These are phyloP conservation scores for Plasmodiophora brassicae DNA, from an alignment of 208 protist genomes.

Conservation along the genomic window DNA sequence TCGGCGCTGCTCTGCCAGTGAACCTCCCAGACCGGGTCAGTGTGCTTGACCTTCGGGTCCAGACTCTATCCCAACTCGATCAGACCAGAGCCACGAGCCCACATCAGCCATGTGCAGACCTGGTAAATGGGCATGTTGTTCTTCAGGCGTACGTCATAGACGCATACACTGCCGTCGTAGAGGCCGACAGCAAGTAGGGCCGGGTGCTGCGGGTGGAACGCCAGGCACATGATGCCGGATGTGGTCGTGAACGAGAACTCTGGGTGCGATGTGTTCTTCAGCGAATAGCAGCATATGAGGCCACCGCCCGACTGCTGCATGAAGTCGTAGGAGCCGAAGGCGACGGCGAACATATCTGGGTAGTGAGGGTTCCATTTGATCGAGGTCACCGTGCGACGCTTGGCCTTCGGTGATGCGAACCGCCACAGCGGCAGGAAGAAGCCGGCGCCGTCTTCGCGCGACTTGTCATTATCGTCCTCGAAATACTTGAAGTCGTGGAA, in stretches of 20 bases:
- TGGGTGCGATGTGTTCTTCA: constrained; percentile 89
- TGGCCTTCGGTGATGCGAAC: constrained; percentile 73
- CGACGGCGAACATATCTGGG: constrained; percentile 89
- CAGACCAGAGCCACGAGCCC: too few relatives aligned
- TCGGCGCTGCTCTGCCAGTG: constrained; percentile 62
- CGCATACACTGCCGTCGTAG: constrained; percentile 80
- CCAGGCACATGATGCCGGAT: constrained; percentile 87
- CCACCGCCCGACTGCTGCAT: constrained; percentile 76
- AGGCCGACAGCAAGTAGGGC: constrained; percentile 82
- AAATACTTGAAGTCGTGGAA: constrained; percentile 92
- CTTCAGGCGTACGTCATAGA: constrained; percentile 78
- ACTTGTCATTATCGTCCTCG: constrained; percentile 86
- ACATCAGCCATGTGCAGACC: background rate
- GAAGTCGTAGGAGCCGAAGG: constrained; percentile 95
- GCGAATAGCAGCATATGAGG: constrained; percentile 84
- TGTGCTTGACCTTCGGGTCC: constrained; percentile 65
- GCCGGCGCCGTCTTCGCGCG: constrained; percentile 71
- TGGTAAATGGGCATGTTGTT: constrained; percentile 41
- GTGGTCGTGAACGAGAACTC: constrained; percentile 80
- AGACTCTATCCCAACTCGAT: background rate
- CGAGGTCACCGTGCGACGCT: constrained; percentile 69
- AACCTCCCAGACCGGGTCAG: constrained; percentile 88
- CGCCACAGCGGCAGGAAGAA: constrained; percentile 90
- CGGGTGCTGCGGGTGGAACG: constrained; percentile 76
- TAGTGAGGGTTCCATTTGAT: constrained; percentile 87